Evolutionary conservation across 2,329 filamentous ascomycete genomes (phyloP).

Genomic region (Coniochaeta hoffmannii): DNA sequence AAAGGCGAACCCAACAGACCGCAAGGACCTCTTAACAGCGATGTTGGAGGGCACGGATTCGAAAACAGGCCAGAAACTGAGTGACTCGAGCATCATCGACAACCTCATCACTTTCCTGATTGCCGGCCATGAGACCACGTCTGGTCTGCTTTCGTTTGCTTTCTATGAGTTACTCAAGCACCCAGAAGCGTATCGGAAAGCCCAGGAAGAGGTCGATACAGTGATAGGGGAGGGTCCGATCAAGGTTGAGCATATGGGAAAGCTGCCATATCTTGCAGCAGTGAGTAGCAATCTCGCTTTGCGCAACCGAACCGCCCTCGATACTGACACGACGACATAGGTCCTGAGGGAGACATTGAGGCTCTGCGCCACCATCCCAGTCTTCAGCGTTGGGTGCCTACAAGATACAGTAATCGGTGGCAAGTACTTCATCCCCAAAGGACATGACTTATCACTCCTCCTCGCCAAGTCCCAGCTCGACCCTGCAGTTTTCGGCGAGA

Average conservation of each 20-base stretch:
- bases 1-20: slow-evolving; percentile 43
- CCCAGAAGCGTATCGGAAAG: slow-evolving; percentile 36
- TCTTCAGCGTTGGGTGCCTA: slow-evolving; percentile 45
- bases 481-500: slow-evolving; percentile 55
- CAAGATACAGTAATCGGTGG: slow-evolving; percentile 50
- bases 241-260: slow-evolving; percentile 18
- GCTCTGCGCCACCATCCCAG: slow-evolving; percentile 51
- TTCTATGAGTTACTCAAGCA: slow-evolving; percentile 43
- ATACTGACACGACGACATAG: slow-evolving; percentile 15
- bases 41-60: slow-evolving; percentile 45
- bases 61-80: slow-evolving; percentile 39
- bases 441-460: slow-evolving; percentile 40
- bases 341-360: slow-evolving; percentile 60
- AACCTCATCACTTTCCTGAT: slow-evolving; percentile 48
- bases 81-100: slow-evolving; percentile 36
- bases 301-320: neutral
- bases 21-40: slow-evolving; percentile 48
- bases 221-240: slow-evolving; percentile 5
- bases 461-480: slow-evolving; percentile 53
- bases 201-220: slow-evolving; percentile 14
- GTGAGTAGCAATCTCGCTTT: neutral
- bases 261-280: slow-evolving; percentile 7
- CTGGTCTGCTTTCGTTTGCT: slow-evolving; percentile 40
- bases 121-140: slow-evolving; percentile 48
- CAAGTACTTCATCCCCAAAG: slow-evolving; percentile 51